Evolutionary conservation across 192 early-diverging fungal species (phyloP).

Genomic region (Gonapodya sp.): DNA sequence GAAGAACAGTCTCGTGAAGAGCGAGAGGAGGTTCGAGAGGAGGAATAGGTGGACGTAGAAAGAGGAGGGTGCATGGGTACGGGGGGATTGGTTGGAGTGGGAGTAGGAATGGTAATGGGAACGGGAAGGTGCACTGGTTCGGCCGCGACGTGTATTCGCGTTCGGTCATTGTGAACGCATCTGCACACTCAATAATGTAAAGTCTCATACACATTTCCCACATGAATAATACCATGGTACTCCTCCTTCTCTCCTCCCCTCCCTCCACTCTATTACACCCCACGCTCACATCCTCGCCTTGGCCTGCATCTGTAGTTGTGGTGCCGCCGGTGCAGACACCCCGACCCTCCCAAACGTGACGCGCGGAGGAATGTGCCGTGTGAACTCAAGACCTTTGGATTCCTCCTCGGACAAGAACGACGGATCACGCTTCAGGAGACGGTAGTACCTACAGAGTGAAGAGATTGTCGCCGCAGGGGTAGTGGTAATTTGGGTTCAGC

Average conservation of each 20-base stretch:
- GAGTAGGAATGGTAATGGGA: too few species aligned
- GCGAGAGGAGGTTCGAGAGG: not conserved
- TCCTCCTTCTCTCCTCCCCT: too few species aligned
- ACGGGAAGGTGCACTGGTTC: too few species aligned
- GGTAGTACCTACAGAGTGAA: not conserved
- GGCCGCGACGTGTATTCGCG: too few species aligned
- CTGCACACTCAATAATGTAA: too few species aligned
- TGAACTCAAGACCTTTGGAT: not conserved
- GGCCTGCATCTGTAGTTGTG: not conserved
- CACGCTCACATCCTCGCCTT: not conserved
- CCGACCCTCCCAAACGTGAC: not conserved
- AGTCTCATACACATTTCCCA: too few species aligned
- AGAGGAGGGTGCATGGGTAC: not conserved
- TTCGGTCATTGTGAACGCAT: not conserved
- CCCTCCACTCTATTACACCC: too few species aligned
- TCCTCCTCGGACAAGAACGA: not conserved
- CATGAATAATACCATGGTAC: too few species aligned
- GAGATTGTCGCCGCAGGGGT: not conserved
- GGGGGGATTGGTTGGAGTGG: too few species aligned
- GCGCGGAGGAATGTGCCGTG: not conserved
- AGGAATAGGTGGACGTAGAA: not conserved
- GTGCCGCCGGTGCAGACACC: too few species aligned
- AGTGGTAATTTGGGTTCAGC: too few species aligned
- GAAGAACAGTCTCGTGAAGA: slow-evolving; percentile 47
- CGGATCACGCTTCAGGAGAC: not conserved